Conservation (phyloP, 2,329 filamentous ascomycete species). For the Aspergillus sp. region DNA sequence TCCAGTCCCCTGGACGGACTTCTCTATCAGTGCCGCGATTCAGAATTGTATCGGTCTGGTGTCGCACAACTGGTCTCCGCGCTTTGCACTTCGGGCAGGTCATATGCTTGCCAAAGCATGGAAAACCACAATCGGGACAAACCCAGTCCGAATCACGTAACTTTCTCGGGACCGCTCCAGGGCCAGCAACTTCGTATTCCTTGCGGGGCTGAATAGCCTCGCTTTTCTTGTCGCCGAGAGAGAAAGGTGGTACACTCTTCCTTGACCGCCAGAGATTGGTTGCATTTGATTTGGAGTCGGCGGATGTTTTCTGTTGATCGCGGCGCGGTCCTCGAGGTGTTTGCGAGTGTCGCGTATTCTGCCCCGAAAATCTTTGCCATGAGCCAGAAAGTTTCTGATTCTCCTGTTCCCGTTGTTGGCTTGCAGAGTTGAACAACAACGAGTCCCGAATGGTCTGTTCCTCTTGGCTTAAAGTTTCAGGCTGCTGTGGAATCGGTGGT, state of each 20-base stretch:
- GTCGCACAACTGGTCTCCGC: neutral
- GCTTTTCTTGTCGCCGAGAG: conserved; percentile 3
- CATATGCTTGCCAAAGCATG: neutral
- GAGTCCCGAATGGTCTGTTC: conserved; percentile 32
- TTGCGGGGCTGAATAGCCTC: conserved; percentile 13
- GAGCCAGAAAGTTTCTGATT: neutral
- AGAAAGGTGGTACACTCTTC: neutral
- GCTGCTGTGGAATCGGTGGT: neutral
- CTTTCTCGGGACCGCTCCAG: neutral
- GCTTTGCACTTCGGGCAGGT: neutral
- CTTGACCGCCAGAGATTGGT: neutral
- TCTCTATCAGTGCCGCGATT: no score
- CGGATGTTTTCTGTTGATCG: neutral
- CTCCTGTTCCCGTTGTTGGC: neutral
- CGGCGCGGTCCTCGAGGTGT: neutral
- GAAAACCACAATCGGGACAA: neutral
- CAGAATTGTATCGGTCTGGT: no score
- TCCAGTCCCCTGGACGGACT: neutral
- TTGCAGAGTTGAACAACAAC: conserved; percentile 13
- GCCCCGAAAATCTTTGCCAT: neutral
- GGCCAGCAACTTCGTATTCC: conserved; percentile 7
- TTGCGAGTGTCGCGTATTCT: neutral
- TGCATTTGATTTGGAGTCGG: neutral
- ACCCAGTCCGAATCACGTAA: neutral
- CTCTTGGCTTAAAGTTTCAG: conserved; percentile 27